A percentile compares a stretch with the other conserved stretches of the same genome.
phyloP scores from a whole-genome alignment of 2,329 filamentous ascomycete genomes.

The Ascomycota sp. region DNA sequence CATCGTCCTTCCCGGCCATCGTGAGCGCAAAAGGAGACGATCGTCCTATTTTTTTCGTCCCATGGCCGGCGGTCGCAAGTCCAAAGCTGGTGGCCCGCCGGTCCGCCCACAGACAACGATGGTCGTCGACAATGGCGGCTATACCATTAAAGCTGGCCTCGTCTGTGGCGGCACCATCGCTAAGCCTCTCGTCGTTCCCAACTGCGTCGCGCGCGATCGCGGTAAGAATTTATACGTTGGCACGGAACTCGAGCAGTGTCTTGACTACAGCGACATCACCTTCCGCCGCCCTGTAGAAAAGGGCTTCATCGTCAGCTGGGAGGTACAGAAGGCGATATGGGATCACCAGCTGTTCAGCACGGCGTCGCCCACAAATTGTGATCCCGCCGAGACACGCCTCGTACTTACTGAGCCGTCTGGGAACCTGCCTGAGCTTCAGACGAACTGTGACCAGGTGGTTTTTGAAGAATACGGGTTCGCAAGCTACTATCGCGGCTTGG shows the following conservation, averaged over 20 bases:
- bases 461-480: conserved; percentile 95
- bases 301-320: conserved; percentile 92
- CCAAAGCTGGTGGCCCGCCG: conserved; percentile 27
- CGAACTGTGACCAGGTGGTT: conserved; percentile 85
- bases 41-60: no score
- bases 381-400: conserved; percentile 65
- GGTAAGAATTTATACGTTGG: conserved; percentile 62
- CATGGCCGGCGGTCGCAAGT: conserved; percentile 29
- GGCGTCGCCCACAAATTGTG: conserved; percentile 44
- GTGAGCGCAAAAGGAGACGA: no score
- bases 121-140: conserved; percentile 82
- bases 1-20: no score
- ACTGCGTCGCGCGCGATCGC: conserved; percentile 71
- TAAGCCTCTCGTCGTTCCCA: conserved; percentile 57
- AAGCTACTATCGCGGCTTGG: conserved; percentile 52
- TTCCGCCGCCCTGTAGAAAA: conserved; percentile 85
- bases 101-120: conserved; percentile 46
- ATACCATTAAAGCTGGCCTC: conserved; percentile 80
- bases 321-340: conserved; percentile 89
- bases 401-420: conserved; percentile 76
- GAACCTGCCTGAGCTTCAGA: conserved; percentile 58
- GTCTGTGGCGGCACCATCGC: conserved; percentile 25
- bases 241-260: conserved; percentile 57
- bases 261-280: conserved; percentile 72
- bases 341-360: conserved; percentile 66